phyloP scores from a whole-genome alignment of 306 rosid genomes.

The Acacia confusa region DNA sequence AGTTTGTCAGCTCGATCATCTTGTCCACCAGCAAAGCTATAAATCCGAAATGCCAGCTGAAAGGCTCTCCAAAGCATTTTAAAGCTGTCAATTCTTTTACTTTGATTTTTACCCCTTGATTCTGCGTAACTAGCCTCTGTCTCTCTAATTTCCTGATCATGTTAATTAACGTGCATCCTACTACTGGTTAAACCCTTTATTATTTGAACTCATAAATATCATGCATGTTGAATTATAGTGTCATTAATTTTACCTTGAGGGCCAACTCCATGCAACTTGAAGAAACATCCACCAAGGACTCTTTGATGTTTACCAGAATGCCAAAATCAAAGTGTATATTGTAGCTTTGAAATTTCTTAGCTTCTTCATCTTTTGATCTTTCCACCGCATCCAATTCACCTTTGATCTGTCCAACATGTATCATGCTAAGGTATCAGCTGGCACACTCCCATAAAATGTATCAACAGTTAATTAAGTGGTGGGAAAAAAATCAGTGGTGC shows the following conservation, averaged over 20 bases:
- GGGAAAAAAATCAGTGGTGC: background rate
- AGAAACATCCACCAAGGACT: constrained; percentile 47
- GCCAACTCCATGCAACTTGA: constrained; percentile 51
- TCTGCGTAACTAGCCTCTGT: background rate
- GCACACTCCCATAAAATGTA: background rate
- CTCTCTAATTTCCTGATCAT: constrained; percentile 30
- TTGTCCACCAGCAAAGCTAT: constrained; percentile 51
- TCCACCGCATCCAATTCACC: constrained; percentile 39
- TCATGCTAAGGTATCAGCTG: background rate
- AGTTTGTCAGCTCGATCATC: constrained; percentile 48
- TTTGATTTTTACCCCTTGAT: background rate
- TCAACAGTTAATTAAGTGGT: background rate
- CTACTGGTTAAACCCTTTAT: too few species aligned
- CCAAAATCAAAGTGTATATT: constrained; percentile 44
- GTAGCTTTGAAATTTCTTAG: constrained; percentile 31
- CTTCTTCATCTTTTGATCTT: constrained; percentile 41
- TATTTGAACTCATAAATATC: too few species aligned
- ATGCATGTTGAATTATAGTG: background rate
- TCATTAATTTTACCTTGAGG: constrained; percentile 30
- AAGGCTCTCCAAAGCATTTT: constrained; percentile 47
- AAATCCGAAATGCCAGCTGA: constrained; percentile 50
- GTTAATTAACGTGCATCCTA: background rate
- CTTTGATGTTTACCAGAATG: constrained; percentile 36
- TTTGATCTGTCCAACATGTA: constrained; percentile 15
- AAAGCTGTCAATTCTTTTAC: constrained; percentile 1